These are phyloP conservation scores for Lipomyces sp. DNA, from an alignment of 805 yeast species.

Conservation along the genomic window DNA sequence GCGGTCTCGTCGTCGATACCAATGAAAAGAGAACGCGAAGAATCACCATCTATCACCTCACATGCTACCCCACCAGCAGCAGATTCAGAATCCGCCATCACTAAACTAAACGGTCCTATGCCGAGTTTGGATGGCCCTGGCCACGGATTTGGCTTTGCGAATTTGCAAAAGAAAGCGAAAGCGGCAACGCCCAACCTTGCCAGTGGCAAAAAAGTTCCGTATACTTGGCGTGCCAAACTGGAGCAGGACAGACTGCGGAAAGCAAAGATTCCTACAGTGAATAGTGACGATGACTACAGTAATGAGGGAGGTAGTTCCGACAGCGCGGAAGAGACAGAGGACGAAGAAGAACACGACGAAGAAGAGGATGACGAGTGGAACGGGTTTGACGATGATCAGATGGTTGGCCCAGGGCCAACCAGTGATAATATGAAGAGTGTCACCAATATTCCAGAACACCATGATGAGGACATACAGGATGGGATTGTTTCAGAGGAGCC, in stretches of 20 bases:
- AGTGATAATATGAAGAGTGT: not conserved
- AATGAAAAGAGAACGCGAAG: not conserved
- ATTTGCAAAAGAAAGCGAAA: slow-evolving; percentile 33
- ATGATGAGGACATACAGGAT: slow-evolving; percentile 12
- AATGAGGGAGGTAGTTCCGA: not conserved
- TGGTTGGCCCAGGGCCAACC: slow-evolving; percentile 14
- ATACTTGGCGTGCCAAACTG: slow-evolving; percentile 73
- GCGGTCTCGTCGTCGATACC: not conserved
- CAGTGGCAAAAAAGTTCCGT: slow-evolving; percentile 54
- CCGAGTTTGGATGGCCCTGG: slow-evolving; percentile 1
- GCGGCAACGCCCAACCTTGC: slow-evolving; percentile 8
- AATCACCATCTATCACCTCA: not conserved
- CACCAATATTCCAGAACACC: slow-evolving; percentile 4
- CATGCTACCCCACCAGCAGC: not conserved
- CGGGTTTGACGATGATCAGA: slow-evolving; percentile 40
- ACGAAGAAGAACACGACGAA: slow-evolving; percentile 41
- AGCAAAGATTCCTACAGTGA: slow-evolving; percentile 59
- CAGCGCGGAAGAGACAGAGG: not conserved
- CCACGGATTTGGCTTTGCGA: slow-evolving; percentile 57
- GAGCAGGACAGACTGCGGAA: slow-evolving; percentile 54
- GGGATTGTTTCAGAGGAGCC: not conserved
- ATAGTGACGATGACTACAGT: slow-evolving; percentile 53
- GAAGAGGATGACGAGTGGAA: slow-evolving; percentile 46
- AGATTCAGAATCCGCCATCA: not conserved
- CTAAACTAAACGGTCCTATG: not conserved